A percentile compares a stretch with the other conserved stretches of the same genome.
These are phyloP conservation scores for Saturnispora sanitii DNA, from an alignment of 805 yeast species.

Conservation along the genomic window DNA sequence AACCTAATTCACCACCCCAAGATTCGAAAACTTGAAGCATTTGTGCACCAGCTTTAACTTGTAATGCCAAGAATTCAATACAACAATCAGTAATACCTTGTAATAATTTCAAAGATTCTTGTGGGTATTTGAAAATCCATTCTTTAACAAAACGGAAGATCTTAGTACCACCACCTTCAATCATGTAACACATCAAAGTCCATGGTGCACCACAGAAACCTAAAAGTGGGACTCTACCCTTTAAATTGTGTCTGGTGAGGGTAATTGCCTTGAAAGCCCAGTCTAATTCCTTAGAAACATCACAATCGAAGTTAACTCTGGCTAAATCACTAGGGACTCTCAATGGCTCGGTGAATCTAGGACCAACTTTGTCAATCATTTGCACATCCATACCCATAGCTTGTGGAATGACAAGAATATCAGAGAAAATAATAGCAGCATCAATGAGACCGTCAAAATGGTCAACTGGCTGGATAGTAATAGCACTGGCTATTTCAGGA, in stretches of 20 bases:
- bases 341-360: constrained; percentile 82
- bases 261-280: constrained; percentile 97
- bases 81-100: constrained; percentile 80
- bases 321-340: constrained; percentile 61
- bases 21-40: constrained; percentile 95
- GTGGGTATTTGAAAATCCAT: constrained; percentile 80
- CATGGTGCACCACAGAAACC: constrained; percentile 98
- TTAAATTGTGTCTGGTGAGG: constrained; percentile 71
- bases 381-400: constrained; percentile 95
- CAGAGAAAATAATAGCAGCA: constrained; percentile 95
- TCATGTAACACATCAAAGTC: constrained; percentile 94
- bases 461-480: constrained; percentile 91
- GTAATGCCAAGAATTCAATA: constrained; percentile 85
- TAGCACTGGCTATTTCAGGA: constrained; percentile 86
- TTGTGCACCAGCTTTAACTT: constrained; percentile 96
- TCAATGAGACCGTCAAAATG: constrained; percentile 85
- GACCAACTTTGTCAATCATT: constrained; percentile 93
- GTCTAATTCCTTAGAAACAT: constrained; percentile 65
- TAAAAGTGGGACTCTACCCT: constrained; percentile 86
- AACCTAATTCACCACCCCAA: constrained; percentile 96
- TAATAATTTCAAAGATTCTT: constrained; percentile 58
- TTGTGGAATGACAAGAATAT: constrained; percentile 92
- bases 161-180: constrained; percentile 94
- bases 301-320: constrained; percentile 47
- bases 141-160: constrained; percentile 84